Evolutionary conservation across 2,329 filamentous ascomycete genomes (phyloP).

Genomic region (Fusarium equiseti): DNA sequence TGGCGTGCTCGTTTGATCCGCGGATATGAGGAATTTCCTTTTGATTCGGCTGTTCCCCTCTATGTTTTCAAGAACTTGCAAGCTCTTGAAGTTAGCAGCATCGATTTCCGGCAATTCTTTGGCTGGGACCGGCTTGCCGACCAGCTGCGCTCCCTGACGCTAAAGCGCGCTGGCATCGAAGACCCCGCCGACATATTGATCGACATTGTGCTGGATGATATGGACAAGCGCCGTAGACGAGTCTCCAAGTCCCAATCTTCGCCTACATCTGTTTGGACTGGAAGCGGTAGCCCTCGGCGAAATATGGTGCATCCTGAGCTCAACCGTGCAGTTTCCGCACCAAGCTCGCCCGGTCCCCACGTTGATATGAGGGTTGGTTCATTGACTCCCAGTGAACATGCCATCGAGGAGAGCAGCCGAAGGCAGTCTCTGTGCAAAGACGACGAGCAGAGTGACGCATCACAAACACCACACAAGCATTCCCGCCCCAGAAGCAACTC

Average conservation of each 20-base stretch:
- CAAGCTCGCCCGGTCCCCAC: conserved; percentile 69
- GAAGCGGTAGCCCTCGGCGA: conserved; percentile 67
- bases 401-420: conserved; percentile 56
- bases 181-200: conserved; percentile 91
- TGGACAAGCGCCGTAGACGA: conserved; percentile 88
- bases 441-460: conserved; percentile 61
- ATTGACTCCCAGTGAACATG: conserved; percentile 64
- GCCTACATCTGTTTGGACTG: conserved; percentile 77
- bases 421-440: conserved; percentile 60
- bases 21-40: conserved; percentile 97
- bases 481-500: conserved; percentile 80
- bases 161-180: conserved; percentile 89
- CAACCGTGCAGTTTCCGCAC: conserved; percentile 75
- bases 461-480: conserved; percentile 58
- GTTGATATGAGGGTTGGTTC: conserved; percentile 71
- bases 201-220: conserved; percentile 94
- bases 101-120: conserved; percentile 97
- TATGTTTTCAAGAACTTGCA: conserved; percentile 97
- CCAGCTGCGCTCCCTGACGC: conserved; percentile 86
- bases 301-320: conserved; percentile 73
- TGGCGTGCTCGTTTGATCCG: conserved; percentile 89
- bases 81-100: conserved; percentile 91
- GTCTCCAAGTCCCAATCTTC: conserved; percentile 89
- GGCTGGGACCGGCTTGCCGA: conserved; percentile 96
- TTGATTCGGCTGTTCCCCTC: conserved; percentile 96